Evolutionary conservation across 2,329 filamentous ascomycete genomes (phyloP), one percentile per base, ranked within the genome.

Genomic region (Colletotrichum costaricense): DNA sequence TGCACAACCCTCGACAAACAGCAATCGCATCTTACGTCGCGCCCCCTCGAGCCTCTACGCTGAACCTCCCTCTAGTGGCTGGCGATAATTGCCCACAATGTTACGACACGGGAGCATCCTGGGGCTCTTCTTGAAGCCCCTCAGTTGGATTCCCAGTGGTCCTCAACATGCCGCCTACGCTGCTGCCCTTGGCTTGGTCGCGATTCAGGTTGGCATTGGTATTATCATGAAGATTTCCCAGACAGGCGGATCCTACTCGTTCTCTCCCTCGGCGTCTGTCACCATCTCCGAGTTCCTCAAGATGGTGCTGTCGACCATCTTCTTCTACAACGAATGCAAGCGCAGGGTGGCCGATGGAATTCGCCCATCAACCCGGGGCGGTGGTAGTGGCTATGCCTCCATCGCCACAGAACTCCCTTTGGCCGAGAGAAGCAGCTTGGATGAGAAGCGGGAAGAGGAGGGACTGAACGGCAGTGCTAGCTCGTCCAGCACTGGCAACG

Each of bases 141-240:
- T 74, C 14, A 33, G 70, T 38, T 73, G 73, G 59, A 63, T 74
- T 19, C 72, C 75, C 33, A 57, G 46, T 55, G 76, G 73, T 22
- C 75, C 74, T 58, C 76, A 76, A 59, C 70, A 69, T 54, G 74
- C 74, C n/a, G 75, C 75, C 55, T 77, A 76, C 64, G 76, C 76
- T 14, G 80, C 81, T 16, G 80, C 81, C 8, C 76, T 82, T 26
- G 79, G 78, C 22, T 76, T 82, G 14, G 78, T 82, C 24, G 77
- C 77, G 11, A 81, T 83, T 58, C 79, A 81, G 73, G 81, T 81
- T 63, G 78, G 80, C 57, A 80, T 83, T n/a, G 78, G 78, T 55
- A 79, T 82, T 54, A 78, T 83, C 22, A 77, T 81, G 76, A 81
- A 81, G 73, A 63, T 77, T 56, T 73, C 81, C 2, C 80, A 81